Conservation (phyloP, 2,329 filamentous ascomycete genomes). For the Aspergillus flavus region DNA sequence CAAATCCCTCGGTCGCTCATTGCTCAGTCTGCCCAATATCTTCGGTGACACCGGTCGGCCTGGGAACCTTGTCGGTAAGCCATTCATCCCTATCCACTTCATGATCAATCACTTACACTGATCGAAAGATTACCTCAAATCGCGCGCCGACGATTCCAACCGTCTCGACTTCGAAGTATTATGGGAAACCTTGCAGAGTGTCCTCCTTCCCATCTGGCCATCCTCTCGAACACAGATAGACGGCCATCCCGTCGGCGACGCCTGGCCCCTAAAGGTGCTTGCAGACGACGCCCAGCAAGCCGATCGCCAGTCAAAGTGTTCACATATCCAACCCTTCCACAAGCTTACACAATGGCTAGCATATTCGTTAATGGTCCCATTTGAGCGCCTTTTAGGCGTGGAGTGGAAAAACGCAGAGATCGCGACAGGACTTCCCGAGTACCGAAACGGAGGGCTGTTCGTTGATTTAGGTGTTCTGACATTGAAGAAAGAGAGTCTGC, state of each 20-base stretch:
- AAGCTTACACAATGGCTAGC: constrained; percentile 73
- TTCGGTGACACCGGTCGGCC: constrained; percentile 50
- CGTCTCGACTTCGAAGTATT: constrained; percentile 44
- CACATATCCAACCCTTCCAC: constrained; percentile 56
- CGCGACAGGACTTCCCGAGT: constrained; percentile 70
- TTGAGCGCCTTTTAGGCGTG: constrained; percentile 55
- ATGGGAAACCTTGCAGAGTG: constrained; percentile 48
- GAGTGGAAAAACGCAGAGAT: constrained; percentile 57
- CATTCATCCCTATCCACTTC: not conserved
- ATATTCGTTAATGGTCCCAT: constrained; percentile 71
- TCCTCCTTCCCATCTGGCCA: constrained; percentile 55
- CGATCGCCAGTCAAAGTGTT: constrained; percentile 1
- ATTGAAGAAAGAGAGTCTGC: constrained; percentile 51
- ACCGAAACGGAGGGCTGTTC: constrained; percentile 71
- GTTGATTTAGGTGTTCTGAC: constrained; percentile 60
- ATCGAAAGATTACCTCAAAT: constrained; percentile 44
- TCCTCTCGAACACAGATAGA: constrained; percentile 45
- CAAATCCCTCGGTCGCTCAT: constrained; percentile 46
- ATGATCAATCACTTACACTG: not conserved
- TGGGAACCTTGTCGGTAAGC: constrained; percentile 53
- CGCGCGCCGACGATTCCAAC: constrained; percentile 25
- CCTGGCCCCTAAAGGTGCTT: constrained; percentile 48
- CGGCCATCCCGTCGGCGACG: constrained; percentile 52
- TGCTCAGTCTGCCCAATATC: constrained; percentile 41
- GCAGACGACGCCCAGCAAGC: constrained; percentile 16